Evolutionary conservation across 2,329 filamentous ascomycete genomes (phyloP).

Genomic region (Botrytis paeoniae): DNA sequence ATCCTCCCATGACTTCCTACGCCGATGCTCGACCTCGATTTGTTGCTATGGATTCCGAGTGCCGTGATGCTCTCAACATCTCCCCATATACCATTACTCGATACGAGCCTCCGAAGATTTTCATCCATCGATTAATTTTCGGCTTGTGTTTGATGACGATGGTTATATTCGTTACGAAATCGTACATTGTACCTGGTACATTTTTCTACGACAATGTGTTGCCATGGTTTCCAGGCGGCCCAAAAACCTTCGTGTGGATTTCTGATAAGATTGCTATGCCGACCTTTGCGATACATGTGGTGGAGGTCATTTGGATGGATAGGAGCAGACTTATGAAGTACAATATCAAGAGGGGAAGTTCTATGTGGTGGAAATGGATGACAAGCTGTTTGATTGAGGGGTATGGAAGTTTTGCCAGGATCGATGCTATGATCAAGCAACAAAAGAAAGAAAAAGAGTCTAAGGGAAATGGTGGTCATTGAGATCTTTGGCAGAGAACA

Average conservation of each 20-base stretch:
- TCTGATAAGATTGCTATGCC: constrained; percentile 56
- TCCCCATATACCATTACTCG: constrained; percentile 41
- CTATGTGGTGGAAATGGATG: constrained; percentile 56
- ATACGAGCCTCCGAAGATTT: constrained; percentile 39
- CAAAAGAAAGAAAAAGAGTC: constrained; percentile 43
- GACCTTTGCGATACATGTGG: constrained; percentile 61
- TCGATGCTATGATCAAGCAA: constrained; percentile 48
- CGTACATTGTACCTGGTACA: constrained; percentile 53
- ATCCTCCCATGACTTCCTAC: constrained; percentile 67
- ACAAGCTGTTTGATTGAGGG: constrained; percentile 54
- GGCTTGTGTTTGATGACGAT: constrained; percentile 54
- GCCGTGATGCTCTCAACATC: constrained; percentile 58
- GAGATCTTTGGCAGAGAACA: not conserved
- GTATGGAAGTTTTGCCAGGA: constrained; percentile 47
- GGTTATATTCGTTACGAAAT: constrained; percentile 47
- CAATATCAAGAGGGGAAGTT: constrained; percentile 45
- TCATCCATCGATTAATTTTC: constrained; percentile 52
- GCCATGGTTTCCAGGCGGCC: constrained; percentile 54
- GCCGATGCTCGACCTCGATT: constrained; percentile 66
- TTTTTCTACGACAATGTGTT: constrained; percentile 50
- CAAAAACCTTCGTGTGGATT: constrained; percentile 54
- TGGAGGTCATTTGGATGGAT: constrained; percentile 59
- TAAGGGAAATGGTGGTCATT: constrained; percentile 10
- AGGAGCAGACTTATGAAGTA: constrained; percentile 46
- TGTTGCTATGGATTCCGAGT: constrained; percentile 67